Conservation (phyloP, 2,329 filamentous ascomycete genomes). For the Remersonia thermophila region DNA sequence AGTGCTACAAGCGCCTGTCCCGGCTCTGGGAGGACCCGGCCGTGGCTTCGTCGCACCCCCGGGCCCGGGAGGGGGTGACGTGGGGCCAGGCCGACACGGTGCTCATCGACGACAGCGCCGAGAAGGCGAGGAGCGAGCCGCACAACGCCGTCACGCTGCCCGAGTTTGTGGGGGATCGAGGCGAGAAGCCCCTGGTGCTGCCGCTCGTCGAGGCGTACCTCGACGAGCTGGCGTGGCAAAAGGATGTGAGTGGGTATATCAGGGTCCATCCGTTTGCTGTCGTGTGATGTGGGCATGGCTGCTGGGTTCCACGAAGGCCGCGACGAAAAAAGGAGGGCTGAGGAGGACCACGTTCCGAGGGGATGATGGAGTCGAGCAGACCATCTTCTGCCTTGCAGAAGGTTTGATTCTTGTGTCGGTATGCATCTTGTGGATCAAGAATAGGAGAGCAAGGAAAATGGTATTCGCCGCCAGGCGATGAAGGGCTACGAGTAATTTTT, state of each 20-base stretch:
- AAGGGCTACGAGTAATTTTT: too few species aligned
- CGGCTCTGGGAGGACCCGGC: conserved; percentile 51
- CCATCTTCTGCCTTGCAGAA: too few species aligned
- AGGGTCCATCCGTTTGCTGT: conserved; percentile 34
- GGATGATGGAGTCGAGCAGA: too few species aligned
- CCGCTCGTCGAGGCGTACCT: conserved; percentile 51
- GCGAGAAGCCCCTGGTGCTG: conserved; percentile 34
- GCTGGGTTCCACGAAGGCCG: background rate
- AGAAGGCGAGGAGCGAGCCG: conserved; percentile 76
- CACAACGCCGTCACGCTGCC: conserved; percentile 71
- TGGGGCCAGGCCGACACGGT: conserved; percentile 85
- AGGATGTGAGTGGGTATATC: conserved; percentile 52
- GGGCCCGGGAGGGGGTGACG: conserved; percentile 23
- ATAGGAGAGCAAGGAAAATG: too few species aligned
- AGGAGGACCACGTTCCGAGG: background rate
- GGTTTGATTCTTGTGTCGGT: too few species aligned
- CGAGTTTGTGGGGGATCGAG: conserved; percentile 49
- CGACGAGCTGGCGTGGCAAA: conserved; percentile 39
- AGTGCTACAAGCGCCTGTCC: conserved; percentile 80
- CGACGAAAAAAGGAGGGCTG: background rate
- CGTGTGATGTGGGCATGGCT: background rate
- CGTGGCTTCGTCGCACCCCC: conserved; percentile 34
- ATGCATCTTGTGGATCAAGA: too few species aligned
- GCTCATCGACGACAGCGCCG: conserved; percentile 69
- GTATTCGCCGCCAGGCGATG: too few species aligned